Evolutionary conservation across 257 asterid species (phyloP).

Genomic region (Solanum peruvianum): DNA sequence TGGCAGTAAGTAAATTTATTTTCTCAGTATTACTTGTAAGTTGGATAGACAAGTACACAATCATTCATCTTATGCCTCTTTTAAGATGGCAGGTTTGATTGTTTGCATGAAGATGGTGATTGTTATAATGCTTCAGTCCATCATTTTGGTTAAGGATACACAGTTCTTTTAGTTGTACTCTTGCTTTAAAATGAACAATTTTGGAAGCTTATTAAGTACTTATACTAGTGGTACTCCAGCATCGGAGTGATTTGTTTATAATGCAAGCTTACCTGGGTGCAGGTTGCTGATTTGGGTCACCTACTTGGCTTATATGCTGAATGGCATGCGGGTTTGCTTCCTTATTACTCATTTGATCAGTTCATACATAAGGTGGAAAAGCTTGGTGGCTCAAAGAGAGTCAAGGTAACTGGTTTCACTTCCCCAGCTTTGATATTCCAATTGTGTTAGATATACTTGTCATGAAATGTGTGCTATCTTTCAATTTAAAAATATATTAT

Average conservation of each 20-base stretch:
- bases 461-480: not conserved
- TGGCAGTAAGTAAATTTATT: not conserved
- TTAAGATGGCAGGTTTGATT: not conserved
- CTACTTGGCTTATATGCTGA: conserved; percentile 75
- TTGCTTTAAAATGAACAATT: not conserved
- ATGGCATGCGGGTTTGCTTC: conserved; percentile 76
- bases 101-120: not conserved
- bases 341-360: conserved; percentile 70
- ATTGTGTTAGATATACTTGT: not conserved
- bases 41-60: not conserved
- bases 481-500: not conserved
- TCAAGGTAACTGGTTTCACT: conserved; percentile 43
- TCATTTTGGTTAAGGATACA: not conserved
- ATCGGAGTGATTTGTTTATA: not conserved
- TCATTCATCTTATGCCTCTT: not conserved
- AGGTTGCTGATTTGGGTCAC: conserved; percentile 69
- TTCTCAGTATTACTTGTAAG: not conserved
- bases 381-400: conserved; percentile 61
- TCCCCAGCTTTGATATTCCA: not conserved
- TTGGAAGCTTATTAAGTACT: not conserved
- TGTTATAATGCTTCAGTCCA: not conserved
- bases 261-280: not conserved
- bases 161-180: not conserved
- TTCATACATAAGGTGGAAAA: conserved; percentile 78
- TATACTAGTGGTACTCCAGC: not conserved